Evolutionary conservation across 768 basidiomycete genomes (phyloP), one percentile per base, ranked within the genome.

Genomic region (Tylopilus intermedius): DNA sequence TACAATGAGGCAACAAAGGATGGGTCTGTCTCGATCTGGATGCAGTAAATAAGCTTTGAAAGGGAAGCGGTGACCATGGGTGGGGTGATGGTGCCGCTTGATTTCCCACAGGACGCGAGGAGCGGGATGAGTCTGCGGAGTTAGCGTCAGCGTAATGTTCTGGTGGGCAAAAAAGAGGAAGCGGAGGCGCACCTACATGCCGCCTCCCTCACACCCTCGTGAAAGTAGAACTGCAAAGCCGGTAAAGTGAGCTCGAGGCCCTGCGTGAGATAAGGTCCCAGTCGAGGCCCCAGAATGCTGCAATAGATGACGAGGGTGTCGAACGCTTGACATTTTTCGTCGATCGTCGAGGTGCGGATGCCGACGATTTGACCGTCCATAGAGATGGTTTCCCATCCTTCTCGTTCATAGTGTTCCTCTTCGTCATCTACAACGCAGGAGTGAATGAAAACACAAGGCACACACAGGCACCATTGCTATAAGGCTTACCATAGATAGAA

Each of bases 251-350:
- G 78, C 61, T 88, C 85, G 4, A 93, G 73, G 9, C 77, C 79
- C 61, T 86, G 87, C 24, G 80, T 65, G 2, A 92, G 71, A 61
- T 88, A 92, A 0, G 88, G 88, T 1, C 81, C 83, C 59, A 90
- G 90, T 3, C 76, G 73, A 0, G 77, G 71, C 0, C 80, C 79
- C 0, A 92, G 76, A 5, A 84, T 82, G 39, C 82, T 84, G 56
- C 82, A 84, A 62, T 90, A 87, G 21, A 90, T 86, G 13, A 90
- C 81, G 7, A 92, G 75, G n/a, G 88, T 90, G 62, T 90, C 88
- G 58, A 91, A 90, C 2, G 90, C 90, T 62, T 89, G 86, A 52
- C 88, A 89, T 62, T 92, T 92, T 59, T 93, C 89, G 62, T 92
- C 90, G 60, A 93, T 82, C 1, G 81, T 80, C 0, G 87, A 83